Evolutionary conservation across 768 basidiomycete species (phyloP), one percentile per base, ranked within the genome.

Genomic region (Krasilnikovozyma curviuscula): DNA sequence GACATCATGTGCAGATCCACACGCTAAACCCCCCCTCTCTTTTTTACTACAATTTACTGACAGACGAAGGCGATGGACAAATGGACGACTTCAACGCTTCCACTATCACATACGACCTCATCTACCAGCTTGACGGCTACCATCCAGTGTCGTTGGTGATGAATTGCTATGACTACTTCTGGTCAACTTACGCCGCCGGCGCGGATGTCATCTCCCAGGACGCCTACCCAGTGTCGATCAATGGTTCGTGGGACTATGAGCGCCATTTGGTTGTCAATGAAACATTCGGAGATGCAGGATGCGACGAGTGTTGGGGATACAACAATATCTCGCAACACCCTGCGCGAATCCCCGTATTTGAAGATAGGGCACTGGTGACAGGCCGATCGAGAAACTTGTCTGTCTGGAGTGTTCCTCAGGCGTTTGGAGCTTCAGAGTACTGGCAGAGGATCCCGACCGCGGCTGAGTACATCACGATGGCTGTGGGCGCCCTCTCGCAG

Each of bases 351-450:
- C 75, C 79, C 42, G 70, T 77, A 49, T 83, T 77, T 63, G 64
- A 64, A 40, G 65, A 75, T 40, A 69, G 80, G 23, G 56, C 78
- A n/a, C 71, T 74, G 52, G 68, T 73, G 43, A 71, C 77, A 54
- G 78, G 79, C 2, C 79, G 79, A 76, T 75, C 76, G 53, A 66
- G 73, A 14, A 73, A 70, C 6, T 78, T 79, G 59, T 71, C 77
- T 2, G 70, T 82, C 0, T 83, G 81, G 82, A 75, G 77, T 2
- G 81, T 83, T 1, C 78, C 81, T 0, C 82, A 83, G 61, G 81
- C 71, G 0, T 83, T 83, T n/a, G n/a, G n/a, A 21, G 72, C 71
- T 49, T 57, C 55, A 5, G 53, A 63, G 68, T n/a, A n/a, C n/a
- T n/a, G n/a, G n/a, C n/a, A n/a, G n/a, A n/a, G n/a, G n/a, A n/a